These are phyloP conservation scores for Simplicillium aogashimaense DNA, from an alignment of 2,329 filamentous ascomycete species.

Conservation along the genomic window DNA sequence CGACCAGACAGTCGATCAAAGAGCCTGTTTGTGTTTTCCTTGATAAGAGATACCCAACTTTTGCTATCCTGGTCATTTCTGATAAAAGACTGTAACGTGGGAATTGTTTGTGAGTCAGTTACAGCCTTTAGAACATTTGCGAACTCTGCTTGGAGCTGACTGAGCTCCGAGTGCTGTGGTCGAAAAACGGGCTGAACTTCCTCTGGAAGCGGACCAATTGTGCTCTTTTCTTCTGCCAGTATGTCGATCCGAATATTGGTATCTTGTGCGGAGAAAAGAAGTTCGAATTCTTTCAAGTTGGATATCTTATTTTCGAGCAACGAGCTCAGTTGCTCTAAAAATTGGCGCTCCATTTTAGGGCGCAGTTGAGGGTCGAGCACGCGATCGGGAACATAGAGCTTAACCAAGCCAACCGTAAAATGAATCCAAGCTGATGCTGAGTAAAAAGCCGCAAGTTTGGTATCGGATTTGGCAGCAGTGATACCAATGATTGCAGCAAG, in stretches of 20 bases:
- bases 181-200: slow-evolving; percentile 60
- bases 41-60: slow-evolving; percentile 37
- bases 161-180: slow-evolving; percentile 57
- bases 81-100: slow-evolving; percentile 17
- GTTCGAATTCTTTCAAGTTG: slow-evolving; percentile 56
- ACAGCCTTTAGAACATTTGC: slow-evolving; percentile 62
- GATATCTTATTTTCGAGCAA: slow-evolving; percentile 47
- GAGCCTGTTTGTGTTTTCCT: slow-evolving; percentile 55
- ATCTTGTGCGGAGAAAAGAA: slow-evolving; percentile 54
- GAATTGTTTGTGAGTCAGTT: slow-evolving; percentile 34
- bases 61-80: slow-evolving; percentile 11
- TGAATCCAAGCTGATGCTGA: slow-evolving; percentile 59
- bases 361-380: slow-evolving; percentile 71
- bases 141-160: slow-evolving; percentile 73
- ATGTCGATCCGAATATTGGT: slow-evolving; percentile 57
- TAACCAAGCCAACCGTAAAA: slow-evolving; percentile 64
- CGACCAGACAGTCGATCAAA: slow-evolving; percentile 57
- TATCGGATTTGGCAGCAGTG: slow-evolving; percentile 14
- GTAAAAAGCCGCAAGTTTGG: slow-evolving; percentile 15
- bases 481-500: slow-evolving; percentile 35
- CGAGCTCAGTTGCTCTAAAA: slow-evolving; percentile 42
- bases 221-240: slow-evolving; percentile 49
- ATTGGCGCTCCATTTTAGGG: slow-evolving; percentile 54
- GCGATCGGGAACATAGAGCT: slow-evolving; percentile 76
- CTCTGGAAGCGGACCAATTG: slow-evolving; percentile 57